Evolutionary conservation across 2,329 filamentous ascomycete genomes (phyloP).

Genomic region (Basipetospora sp.): DNA sequence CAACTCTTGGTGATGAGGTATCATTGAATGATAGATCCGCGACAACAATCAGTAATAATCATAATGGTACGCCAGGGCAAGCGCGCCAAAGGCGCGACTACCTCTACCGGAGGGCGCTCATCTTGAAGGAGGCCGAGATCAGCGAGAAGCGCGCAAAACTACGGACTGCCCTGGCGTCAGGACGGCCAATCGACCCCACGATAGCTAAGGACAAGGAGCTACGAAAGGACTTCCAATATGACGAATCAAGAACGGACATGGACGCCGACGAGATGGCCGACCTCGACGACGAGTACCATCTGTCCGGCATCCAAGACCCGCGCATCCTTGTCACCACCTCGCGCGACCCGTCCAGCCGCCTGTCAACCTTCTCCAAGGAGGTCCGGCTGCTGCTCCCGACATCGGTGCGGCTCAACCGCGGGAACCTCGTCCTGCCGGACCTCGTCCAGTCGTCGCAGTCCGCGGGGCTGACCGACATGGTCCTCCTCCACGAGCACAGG

Average conservation of each 20-base stretch:
- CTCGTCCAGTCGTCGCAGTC: constrained; percentile 69
- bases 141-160: constrained; percentile 81
- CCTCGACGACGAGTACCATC: constrained; percentile 79
- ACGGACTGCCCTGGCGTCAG: constrained; percentile 71
- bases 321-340: constrained; percentile 82
- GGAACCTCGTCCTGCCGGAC: constrained; percentile 75
- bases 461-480: constrained; percentile 67
- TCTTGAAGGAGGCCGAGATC: constrained; percentile 80
- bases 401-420: constrained; percentile 75
- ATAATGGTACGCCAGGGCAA: no score
- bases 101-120: constrained; percentile 76
- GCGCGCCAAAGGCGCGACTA: constrained; percentile 35
- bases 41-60: no score
- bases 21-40: no score
- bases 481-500: constrained; percentile 82
- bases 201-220: constrained; percentile 78
- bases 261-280: constrained; percentile 55
- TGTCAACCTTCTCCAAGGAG: constrained; percentile 87
- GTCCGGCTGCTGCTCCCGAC: constrained; percentile 73
- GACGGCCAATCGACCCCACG: constrained; percentile 66
- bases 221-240: constrained; percentile 81
- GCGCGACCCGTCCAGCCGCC: constrained; percentile 67
- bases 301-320: constrained; percentile 84
- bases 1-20: no score
- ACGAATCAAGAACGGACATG: constrained; percentile 62